These are phyloP conservation scores for Diddensiella caesifluorescens DNA, from an alignment of 805 yeast genomes.

Conservation along the genomic window DNA sequence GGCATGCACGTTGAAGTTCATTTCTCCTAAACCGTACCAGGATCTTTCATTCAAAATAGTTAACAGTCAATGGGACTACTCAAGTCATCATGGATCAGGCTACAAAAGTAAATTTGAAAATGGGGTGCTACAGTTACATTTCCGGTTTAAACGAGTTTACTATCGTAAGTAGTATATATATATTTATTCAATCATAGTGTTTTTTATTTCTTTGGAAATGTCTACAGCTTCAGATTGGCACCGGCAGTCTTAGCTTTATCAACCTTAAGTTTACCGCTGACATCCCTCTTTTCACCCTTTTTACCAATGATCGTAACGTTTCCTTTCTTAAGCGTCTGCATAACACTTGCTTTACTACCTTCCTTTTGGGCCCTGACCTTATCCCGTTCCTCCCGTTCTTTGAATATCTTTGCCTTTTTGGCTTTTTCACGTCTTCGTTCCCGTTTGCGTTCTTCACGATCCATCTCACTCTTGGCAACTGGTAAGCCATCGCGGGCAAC, in stretches of 20 bases:
- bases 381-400: constrained; percentile 32
- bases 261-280: constrained; percentile 60
- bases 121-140: constrained; percentile 34
- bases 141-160: constrained; percentile 30
- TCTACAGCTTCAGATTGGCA: constrained; percentile 30
- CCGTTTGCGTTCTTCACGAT: constrained; percentile 80
- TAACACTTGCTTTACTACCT: constrained; percentile 55
- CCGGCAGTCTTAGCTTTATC: constrained; percentile 29
- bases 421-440: constrained; percentile 83
- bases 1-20: constrained; percentile 30
- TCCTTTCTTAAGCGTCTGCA: constrained; percentile 68
- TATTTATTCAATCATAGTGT: constrained; percentile 5
- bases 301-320: constrained; percentile 74
- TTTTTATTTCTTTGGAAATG: not conserved
- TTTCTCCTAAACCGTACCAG: constrained; percentile 33
- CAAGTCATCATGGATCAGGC: constrained; percentile 24
- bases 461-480: constrained; percentile 73
- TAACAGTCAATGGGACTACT: constrained; percentile 34
- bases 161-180: constrained; percentile 24
- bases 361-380: constrained; percentile 40
- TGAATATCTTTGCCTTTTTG: constrained; percentile 55
- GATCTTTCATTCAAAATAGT: constrained; percentile 33
- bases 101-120: constrained; percentile 31
- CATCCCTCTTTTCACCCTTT: constrained; percentile 69
- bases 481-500: constrained; percentile 67